phyloP scores from a whole-genome alignment of 805 yeast genomes.

The Sungouiozyma ichnusensis region DNA sequence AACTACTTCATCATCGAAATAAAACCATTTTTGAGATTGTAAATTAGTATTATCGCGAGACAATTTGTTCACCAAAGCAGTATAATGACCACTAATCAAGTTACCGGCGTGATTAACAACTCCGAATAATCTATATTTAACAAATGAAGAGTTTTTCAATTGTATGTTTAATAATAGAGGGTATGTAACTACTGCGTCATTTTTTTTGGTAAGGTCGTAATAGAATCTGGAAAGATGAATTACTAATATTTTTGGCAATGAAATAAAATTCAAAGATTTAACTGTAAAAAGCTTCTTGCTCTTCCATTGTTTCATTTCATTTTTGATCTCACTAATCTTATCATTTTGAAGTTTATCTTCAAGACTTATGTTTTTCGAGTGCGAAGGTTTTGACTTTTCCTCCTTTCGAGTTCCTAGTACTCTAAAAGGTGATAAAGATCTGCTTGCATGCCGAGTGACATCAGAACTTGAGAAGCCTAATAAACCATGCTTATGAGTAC shows the following conservation, averaged over 20 bases:
- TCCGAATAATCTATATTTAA: constrained; percentile 45
- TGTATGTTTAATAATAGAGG: constrained; percentile 45
- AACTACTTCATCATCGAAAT: constrained; percentile 62
- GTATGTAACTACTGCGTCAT: constrained; percentile 40
- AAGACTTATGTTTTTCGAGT: constrained; percentile 5
- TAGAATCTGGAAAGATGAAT: constrained; percentile 77
- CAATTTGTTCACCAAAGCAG: constrained; percentile 48
- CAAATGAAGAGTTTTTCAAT: constrained; percentile 27
- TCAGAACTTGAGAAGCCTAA: constrained; percentile 2
- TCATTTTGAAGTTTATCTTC: background rate
- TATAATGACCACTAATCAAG: constrained; percentile 66
- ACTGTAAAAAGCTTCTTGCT: constrained; percentile 34
- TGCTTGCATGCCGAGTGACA: constrained; percentile 5
- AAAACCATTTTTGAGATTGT: constrained; percentile 48
- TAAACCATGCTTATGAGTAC: constrained; percentile 1
- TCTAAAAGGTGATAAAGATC: constrained; percentile 28
- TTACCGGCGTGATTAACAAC: constrained; percentile 65
- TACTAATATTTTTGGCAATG: constrained; percentile 69
- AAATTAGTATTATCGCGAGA: constrained; percentile 28
- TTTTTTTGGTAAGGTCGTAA: constrained; percentile 45
- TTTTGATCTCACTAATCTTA: constrained; percentile 3
- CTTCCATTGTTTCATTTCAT: constrained; percentile 8
- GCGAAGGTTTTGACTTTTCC: constrained; percentile 2
- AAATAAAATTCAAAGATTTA: constrained; percentile 63
- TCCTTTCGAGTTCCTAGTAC: constrained; percentile 3